phyloP scores from a whole-genome alignment of 768 basidiomycete genomes.

The Gautieria morchelliformis region DNA sequence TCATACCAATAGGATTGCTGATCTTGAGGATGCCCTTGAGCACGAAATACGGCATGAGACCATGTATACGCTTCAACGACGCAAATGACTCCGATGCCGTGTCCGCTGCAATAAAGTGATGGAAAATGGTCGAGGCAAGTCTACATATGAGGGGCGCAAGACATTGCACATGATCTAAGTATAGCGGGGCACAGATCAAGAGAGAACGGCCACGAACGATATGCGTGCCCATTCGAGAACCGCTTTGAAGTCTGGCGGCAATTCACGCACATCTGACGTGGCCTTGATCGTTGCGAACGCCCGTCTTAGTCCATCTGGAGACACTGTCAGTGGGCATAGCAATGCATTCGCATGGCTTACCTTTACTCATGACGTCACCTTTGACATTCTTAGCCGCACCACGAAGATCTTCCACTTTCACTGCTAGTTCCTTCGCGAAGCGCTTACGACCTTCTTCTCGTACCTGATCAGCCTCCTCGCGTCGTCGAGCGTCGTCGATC shows the following conservation, averaged over 20 bases:
- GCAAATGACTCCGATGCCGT: conserved; percentile 84
- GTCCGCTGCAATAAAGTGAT: conserved; percentile 89
- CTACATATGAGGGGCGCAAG: conserved; percentile 28
- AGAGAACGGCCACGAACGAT: conserved; percentile 52
- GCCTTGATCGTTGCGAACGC: conserved; percentile 85
- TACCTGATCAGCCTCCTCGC: conserved; percentile 83
- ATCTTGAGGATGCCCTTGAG: conserved; percentile 86
- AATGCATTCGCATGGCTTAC: conserved; percentile 25
- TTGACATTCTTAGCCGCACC: conserved; percentile 81
- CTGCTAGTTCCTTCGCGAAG: conserved; percentile 82
- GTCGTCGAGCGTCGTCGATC: conserved; percentile 59
- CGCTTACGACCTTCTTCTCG: conserved; percentile 80
- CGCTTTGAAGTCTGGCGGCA: conserved; percentile 80
- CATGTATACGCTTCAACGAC: conserved; percentile 84
- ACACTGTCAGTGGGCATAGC: neutral
- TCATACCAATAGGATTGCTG: conserved; percentile 95
- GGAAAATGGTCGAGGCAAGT: conserved; percentile 92
- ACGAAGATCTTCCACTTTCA: conserved; percentile 76
- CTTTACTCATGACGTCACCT: conserved; percentile 85
- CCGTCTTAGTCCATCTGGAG: conserved; percentile 76
- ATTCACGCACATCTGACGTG: conserved; percentile 62
- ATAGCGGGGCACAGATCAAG: neutral
- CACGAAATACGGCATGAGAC: conserved; percentile 96
- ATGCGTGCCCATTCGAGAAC: conserved; percentile 96
- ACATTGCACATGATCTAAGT: neutral